Evolutionary conservation across 1,139 yeast species (phyloP).

Genomic region (Zhuliangozyma blackwelliae): DNA sequence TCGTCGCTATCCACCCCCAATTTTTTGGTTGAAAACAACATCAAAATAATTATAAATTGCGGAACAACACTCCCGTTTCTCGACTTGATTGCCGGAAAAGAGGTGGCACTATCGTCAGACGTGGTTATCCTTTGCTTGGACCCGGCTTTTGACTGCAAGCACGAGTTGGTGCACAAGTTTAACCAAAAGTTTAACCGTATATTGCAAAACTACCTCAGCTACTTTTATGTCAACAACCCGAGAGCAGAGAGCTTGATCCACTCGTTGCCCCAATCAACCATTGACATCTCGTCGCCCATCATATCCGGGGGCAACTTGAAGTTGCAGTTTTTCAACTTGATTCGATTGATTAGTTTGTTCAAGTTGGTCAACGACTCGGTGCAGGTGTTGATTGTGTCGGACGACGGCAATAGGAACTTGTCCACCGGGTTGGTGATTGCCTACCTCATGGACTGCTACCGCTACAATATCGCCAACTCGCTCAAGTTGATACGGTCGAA

Average conservation of each 20-base stretch:
- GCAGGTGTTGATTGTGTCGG: constrained; percentile 36
- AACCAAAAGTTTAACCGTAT: constrained; percentile 27
- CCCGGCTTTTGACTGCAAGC: constrained; percentile 25
- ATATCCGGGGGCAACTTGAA: constrained; percentile 35
- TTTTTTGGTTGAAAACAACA: constrained; percentile 22
- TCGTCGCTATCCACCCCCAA: constrained; percentile 12
- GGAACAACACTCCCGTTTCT: constrained; percentile 32
- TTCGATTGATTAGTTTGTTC: constrained; percentile 35
- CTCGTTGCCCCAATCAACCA: constrained; percentile 24
- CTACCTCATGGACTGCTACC: constrained; percentile 42
- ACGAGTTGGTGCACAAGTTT: constrained; percentile 22
- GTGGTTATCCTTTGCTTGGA: constrained; percentile 38
- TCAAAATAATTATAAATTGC: constrained; percentile 41
- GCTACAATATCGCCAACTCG: constrained; percentile 30
- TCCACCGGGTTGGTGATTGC: constrained; percentile 35
- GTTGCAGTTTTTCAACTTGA: constrained; percentile 35
- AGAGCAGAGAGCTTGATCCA: constrained; percentile 25
- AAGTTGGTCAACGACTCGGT: constrained; percentile 30
- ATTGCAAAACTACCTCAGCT: constrained; percentile 37
- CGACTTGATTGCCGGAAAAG: constrained; percentile 15
- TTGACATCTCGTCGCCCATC: constrained; percentile 32
- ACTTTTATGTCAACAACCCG: constrained; percentile 34
- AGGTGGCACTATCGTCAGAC: constrained; percentile 31
- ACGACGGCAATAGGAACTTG: constrained; percentile 22
- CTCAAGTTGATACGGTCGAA: constrained; percentile 15